Evolutionary conservation across 805 yeast species (phyloP), one percentile per base, ranked within the genome.

Genomic region (Saccharomycopsis malanga): DNA sequence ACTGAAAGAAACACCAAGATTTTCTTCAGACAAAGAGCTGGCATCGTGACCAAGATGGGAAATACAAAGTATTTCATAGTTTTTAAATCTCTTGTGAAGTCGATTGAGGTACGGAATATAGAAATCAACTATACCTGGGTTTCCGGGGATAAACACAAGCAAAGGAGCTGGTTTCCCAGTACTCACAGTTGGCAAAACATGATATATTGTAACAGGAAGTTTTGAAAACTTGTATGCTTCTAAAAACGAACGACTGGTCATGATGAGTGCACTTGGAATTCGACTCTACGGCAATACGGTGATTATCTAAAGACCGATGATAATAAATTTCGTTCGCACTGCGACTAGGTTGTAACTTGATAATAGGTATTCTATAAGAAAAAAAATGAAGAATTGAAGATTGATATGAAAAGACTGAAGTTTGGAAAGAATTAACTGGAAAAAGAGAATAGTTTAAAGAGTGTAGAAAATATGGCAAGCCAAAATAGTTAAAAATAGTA

Each of bases 81-180:
- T 65, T 58, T 29, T 54, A 55, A 21, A 58, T 4, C 23, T 24
- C 12, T 29, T 57, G 46, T 74, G 74, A 45, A 79, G 53, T 21
- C 61, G 55, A 10, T 64, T 61, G 24, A 83, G 59, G 56, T 78
- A 81, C 3, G 74, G 74, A 17, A 67, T 67, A 60, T 84, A 84
- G 61, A 74, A 84, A 52, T 78, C 79, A 36, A 79, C 69, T 23
- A 84, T 61, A 0, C 91, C 93, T 0, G 93, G 93, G 54, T 84
- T 84, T 0, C 93, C 93, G 0, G 93, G 91, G 4, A 84, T 69
- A 53, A 83, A 70, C 4, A 78, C 70, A 39, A 83, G 59, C 25
- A 83, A 54, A 9, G 69, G 73, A 10, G 47, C 48, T n/a, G 42
- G 34, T 2, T 29, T 35, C n/a, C 35, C 29, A 20, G 34, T 27